Evolutionary conservation across 148 eudicot genomes (phyloP).

Genomic region (Pharnaceum exiguum): DNA sequence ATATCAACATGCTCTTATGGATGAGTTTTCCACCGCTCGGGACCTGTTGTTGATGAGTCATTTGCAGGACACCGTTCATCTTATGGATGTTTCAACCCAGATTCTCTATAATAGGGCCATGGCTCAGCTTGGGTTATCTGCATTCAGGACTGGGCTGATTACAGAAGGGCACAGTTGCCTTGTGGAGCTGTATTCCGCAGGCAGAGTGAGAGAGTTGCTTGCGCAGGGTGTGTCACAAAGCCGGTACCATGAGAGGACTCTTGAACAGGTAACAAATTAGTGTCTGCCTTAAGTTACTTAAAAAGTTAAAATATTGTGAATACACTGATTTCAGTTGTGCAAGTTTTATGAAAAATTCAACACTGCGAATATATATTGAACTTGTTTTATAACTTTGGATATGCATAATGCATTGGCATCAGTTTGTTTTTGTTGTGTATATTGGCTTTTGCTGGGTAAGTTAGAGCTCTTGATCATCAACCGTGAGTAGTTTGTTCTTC

Average conservation of each 20-base stretch:
- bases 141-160: constrained; percentile 76
- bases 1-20: constrained; percentile 82
- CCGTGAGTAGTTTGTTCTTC: too few species aligned
- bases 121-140: constrained; percentile 89
- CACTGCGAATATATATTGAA: too few species aligned
- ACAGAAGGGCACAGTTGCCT: constrained; percentile 76
- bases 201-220: constrained; percentile 87
- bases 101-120: constrained; percentile 83
- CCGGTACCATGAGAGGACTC: constrained; percentile 88
- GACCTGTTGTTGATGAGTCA: constrained; percentile 91
- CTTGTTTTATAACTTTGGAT: too few species aligned
- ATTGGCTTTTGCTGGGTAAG: too few species aligned
- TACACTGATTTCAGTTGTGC: not conserved
- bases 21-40: constrained; percentile 68
- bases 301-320: too few species aligned
- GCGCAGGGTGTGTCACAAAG: constrained; percentile 91
- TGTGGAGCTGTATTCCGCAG: constrained; percentile 79
- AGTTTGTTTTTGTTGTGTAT: too few species aligned
- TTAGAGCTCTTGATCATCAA: too few species aligned
- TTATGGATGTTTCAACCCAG: constrained; percentile 84
- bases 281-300: too few species aligned
- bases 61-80: constrained; percentile 79
- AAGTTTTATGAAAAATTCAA: too few species aligned
- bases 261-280: constrained; percentile 70
- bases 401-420: too few species aligned